Percentiles rank a stretch among this genome's conserved stretches.
phyloP scores from a whole-genome alignment of 2,329 filamentous ascomycete genomes.

The Cladosporium sp. region DNA sequence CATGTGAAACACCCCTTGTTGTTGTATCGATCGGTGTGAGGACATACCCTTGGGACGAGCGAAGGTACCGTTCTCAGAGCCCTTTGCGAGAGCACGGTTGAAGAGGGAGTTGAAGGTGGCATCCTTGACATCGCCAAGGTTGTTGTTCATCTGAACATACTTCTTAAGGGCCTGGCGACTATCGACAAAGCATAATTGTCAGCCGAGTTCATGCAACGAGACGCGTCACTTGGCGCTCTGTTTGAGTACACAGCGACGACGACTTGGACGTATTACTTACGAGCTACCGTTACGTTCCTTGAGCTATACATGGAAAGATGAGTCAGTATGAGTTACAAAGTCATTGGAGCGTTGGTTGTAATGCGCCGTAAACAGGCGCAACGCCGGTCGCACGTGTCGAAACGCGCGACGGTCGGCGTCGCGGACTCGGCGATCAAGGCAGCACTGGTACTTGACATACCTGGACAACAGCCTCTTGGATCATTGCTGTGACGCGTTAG shows the following conservation, averaged over 20 bases:
- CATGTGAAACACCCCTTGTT: background rate
- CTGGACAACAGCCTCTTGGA: conserved; percentile 67
- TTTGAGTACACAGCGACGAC: background rate
- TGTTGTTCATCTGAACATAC: conserved; percentile 69
- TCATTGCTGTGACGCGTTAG: conserved; percentile 55
- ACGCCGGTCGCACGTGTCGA: conserved; percentile 22
- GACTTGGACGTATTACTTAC: conserved; percentile 7
- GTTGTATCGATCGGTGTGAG: conserved; percentile 23
- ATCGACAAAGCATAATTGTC: conserved; percentile 16
- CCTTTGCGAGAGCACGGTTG: conserved; percentile 77
- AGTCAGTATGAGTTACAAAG: conserved; percentile 43
- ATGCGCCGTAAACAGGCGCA: conserved; percentile 6
- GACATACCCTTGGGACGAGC: conserved; percentile 82
- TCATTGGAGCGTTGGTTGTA: conserved; percentile 1
- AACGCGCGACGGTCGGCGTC: conserved; percentile 15
- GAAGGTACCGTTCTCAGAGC: conserved; percentile 83
- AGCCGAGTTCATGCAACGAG: background rate
- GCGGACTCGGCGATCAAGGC: background rate
- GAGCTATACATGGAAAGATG: conserved; percentile 49
- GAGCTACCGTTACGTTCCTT: conserved; percentile 59
- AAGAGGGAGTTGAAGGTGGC: conserved; percentile 67
- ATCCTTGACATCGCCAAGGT: conserved; percentile 51
- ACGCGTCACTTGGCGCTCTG: background rate
- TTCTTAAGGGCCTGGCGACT: conserved; percentile 72
- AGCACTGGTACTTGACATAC: conserved; percentile 40